Evolutionary conservation across 352 stramenopile species (phyloP).

Genomic region (Phytopythium helicoides): DNA sequence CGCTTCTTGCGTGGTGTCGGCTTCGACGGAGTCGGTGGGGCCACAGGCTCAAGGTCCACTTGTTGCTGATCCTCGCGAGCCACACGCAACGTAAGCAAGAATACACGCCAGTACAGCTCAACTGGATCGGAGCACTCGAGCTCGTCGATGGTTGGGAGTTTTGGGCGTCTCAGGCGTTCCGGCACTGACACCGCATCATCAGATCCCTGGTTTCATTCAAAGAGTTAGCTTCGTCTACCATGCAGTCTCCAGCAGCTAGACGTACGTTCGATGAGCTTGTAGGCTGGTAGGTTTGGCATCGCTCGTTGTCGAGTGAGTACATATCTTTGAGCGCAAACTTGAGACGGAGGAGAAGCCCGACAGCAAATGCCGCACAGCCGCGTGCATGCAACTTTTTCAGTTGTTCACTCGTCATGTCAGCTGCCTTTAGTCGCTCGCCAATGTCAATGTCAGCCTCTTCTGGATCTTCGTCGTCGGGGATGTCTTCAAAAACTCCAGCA

Average conservation of each 20-base stretch:
- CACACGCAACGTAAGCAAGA: conserved; percentile 48
- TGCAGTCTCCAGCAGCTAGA: neutral
- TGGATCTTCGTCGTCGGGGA: conserved; percentile 46
- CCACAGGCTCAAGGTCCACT: conserved; percentile 51
- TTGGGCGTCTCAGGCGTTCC: conserved; percentile 17
- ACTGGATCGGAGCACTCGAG: conserved; percentile 28
- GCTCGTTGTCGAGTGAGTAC: conserved; percentile 73
- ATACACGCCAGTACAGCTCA: conserved; percentile 53
- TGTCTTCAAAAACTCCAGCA: conserved; percentile 27
- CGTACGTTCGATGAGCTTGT: conserved; percentile 29
- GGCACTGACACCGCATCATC: conserved; percentile 5
- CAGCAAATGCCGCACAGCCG: conserved; percentile 41
- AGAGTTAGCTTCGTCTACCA: neutral
- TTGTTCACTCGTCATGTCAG: conserved; percentile 6
- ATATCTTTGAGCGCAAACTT: conserved; percentile 75
- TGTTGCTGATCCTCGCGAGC: conserved; percentile 67
- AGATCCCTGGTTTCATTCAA: neutral
- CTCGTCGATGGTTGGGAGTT: conserved; percentile 33
- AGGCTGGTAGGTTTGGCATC: conserved; percentile 81
- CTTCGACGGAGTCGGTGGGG: neutral
- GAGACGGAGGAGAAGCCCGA: conserved; percentile 64
- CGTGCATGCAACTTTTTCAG: conserved; percentile 14
- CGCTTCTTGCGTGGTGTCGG: conserved; percentile 25
- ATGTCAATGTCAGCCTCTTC: conserved; percentile 46
- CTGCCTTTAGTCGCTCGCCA: conserved; percentile 20